Percentiles rank a stretch among this genome's conserved stretches.
phyloP scores from a whole-genome alignment of 805 yeast species.

The Sungouiozyma ichnusensis region DNA sequence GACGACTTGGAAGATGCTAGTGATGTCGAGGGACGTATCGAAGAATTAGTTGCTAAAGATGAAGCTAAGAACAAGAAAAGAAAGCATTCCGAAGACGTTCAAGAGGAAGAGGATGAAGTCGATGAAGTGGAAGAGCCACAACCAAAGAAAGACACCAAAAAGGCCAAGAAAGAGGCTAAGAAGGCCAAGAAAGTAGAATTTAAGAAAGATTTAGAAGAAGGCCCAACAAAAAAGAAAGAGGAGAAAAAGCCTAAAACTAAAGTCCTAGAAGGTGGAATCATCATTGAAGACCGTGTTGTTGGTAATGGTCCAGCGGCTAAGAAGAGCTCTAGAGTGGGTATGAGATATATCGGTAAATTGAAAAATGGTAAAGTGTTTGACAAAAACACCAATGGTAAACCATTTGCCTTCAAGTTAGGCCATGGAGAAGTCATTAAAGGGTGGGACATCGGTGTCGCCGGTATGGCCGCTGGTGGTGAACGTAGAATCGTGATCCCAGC shows the following conservation, averaged over 20 bases:
- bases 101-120: conserved; percentile 20
- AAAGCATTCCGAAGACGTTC: conserved; percentile 17
- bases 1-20: conserved; percentile 55
- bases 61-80: conserved; percentile 31
- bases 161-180: conserved; percentile 25
- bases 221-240: conserved; percentile 54
- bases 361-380: conserved; percentile 94
- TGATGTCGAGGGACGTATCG: conserved; percentile 62
- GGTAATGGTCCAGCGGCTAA: conserved; percentile 88
- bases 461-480: conserved; percentile 98
- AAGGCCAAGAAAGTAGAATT: conserved; percentile 74
- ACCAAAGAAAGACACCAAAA: conserved; percentile 22
- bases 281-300: conserved; percentile 80
- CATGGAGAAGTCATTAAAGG: conserved; percentile 98
- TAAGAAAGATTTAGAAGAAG: conserved; percentile 85
- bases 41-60: conserved; percentile 61
- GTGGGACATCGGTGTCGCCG: conserved; percentile 97
- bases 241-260: conserved; percentile 44
- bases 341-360: conserved; percentile 95
- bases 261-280: conserved; percentile 85
- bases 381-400: conserved; percentile 95
- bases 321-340: conserved; percentile 83
- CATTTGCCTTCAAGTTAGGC: conserved; percentile 83
- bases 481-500: conserved; percentile 96
- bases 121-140: conserved; percentile 21